phyloP scores from a whole-genome alignment of 352 stramenopile genomes.

The Phytophthora pinifolia region DNA sequence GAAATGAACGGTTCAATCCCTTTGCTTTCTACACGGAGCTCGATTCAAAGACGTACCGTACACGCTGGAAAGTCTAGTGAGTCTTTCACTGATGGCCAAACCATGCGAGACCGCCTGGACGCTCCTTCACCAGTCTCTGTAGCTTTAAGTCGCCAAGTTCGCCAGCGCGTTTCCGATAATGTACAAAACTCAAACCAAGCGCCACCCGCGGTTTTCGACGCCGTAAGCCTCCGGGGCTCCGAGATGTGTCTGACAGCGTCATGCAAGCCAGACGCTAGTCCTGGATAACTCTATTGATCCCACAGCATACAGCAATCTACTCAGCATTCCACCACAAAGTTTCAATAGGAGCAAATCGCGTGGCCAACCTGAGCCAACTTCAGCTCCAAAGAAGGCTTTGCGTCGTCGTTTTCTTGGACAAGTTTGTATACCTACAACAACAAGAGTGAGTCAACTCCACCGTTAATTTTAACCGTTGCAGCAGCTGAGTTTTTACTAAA shows the following conservation, averaged over 20 bases:
- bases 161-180: constrained; percentile 35
- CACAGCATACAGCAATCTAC: constrained; percentile 1
- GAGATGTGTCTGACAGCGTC: constrained; percentile 40
- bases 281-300: constrained; percentile 40
- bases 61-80: constrained; percentile 33
- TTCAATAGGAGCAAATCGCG: not conserved
- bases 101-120: constrained; percentile 9
- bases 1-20: not conserved
- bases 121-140: not conserved
- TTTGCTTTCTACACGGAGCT: not conserved
- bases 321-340: not conserved
- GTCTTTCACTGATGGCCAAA: constrained; percentile 46
- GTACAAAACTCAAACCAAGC: constrained; percentile 29
- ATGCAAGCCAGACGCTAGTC: constrained; percentile 19
- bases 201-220: not conserved
- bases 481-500: no score
- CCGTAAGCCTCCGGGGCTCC: constrained; percentile 5
- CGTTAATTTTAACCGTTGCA: no score
- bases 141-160: constrained; percentile 28
- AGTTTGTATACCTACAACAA: constrained; percentile 27
- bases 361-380: constrained; percentile 20
- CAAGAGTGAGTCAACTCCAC: not conserved
- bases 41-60: constrained; percentile 21
- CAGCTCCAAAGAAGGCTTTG: constrained; percentile 1
- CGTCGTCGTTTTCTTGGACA: constrained; percentile 2